Conservation (phyloP, 352 stramenopile genomes). For the Globisporangium sylvaticum region DNA sequence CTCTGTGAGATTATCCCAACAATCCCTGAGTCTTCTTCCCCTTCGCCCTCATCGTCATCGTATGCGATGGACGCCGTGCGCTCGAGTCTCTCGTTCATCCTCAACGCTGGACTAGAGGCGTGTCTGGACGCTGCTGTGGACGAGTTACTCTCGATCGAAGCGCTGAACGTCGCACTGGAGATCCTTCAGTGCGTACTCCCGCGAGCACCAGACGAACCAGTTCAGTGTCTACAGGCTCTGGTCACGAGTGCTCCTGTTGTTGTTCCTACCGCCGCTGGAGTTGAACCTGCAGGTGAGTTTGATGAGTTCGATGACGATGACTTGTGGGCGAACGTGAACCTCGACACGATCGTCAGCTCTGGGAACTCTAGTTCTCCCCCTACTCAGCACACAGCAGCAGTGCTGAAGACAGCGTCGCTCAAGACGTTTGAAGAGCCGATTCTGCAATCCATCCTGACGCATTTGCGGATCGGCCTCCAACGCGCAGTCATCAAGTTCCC, state of each 20-base stretch:
- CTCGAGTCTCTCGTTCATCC: conserved; percentile 36
- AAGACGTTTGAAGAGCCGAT: conserved; percentile 24
- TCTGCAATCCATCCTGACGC: conserved; percentile 25
- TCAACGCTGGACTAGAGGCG: conserved; percentile 36
- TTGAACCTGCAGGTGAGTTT: conserved; percentile 17
- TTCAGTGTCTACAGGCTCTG: conserved; percentile 19
- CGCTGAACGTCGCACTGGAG: conserved; percentile 46
- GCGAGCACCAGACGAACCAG: conserved; percentile 24
- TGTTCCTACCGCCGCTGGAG: not conserved
- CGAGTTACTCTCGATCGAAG: conserved; percentile 24
- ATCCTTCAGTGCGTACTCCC: conserved; percentile 50
- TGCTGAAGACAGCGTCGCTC: conserved; percentile 10
- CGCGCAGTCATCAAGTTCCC: conserved; percentile 56
- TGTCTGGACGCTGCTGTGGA: conserved; percentile 42
- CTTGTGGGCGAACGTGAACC: conserved; percentile 38
- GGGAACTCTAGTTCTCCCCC: not conserved
- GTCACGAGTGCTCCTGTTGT: not conserved
- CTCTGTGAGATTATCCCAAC: conserved; percentile 24
- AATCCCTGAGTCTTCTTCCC: conserved; percentile 1
- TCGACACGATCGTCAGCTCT: conserved; percentile 22
- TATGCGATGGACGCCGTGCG: conserved; percentile 26
- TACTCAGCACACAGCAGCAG: not conserved
- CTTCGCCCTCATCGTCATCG: conserved; percentile 8
- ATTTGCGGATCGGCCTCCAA: conserved; percentile 45
- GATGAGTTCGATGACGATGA: conserved; percentile 52